Evolutionary conservation across 1,284 basidiomycete species (phyloP), one percentile per base, ranked within the genome.

Genomic region (Malassezia globosa): DNA sequence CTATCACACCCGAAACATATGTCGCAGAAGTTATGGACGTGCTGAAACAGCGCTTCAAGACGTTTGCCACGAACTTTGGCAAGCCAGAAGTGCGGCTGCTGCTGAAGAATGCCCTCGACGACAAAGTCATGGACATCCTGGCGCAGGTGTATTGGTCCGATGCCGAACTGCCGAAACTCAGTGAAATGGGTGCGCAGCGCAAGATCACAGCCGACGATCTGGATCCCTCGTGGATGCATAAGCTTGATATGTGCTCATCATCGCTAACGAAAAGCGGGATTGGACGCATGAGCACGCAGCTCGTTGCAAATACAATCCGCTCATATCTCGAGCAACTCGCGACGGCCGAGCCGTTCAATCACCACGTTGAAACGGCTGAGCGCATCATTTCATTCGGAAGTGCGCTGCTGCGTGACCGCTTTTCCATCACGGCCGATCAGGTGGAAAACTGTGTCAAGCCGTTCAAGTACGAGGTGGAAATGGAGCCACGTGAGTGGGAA

Each of bases 401-500:
- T 72, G 81, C 79, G 64, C 92, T 99, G 63, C 75, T 99, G 48
- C 79, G 89, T 40, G 89, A 95, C 64, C 80, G 92, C 2, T 84
- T 95, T 54, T 84, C 85, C 7, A 74, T 95, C 46, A 89, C 94
- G 3, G 84, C 87, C 1, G 94, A 99, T 71, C 92, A 97, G 74
- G 94, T 99, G 7, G 94, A 99, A 77, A 99, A 97, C 74, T 94
- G 87, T 73, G 94, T 99, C 77, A 99, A 97, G 75, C 94, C 94
- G 25, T 96, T 82, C 80, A 96, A 97, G 77, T 95, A 95, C 72
- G 87, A 89, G 64, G 80, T 89, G 14, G 77, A 78, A 56, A 72
- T 79, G 5, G 87, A 94, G 58, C 78, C 79, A 10, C 76, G 82
- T 34, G 90, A 96, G 71, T 99, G 94, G 94, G 87, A 88, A 62